These are phyloP conservation scores for Coccomyxa sp. DNA, from an alignment of 139 green algal genomes.

Conservation along the genomic window DNA sequence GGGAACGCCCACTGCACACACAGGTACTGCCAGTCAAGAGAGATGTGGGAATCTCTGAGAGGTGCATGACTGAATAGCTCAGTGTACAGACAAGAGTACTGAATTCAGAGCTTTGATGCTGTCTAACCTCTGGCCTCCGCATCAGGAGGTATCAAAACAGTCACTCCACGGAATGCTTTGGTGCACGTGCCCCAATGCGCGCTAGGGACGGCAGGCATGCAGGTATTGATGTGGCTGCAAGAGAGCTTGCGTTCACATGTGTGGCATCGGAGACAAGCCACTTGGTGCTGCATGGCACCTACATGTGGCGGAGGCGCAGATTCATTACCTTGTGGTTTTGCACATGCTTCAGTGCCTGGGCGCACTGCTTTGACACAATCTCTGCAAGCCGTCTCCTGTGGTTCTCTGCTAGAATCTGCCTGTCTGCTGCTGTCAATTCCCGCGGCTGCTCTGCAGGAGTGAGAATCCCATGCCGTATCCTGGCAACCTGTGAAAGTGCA, in stretches of 20 bases:
- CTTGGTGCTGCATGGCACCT: too few species aligned
- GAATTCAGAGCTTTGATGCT: neutral
- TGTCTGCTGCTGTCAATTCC: conserved; percentile 16
- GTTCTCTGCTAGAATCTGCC: conserved; percentile 6
- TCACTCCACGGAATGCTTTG: neutral
- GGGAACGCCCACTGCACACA: conserved; percentile 68
- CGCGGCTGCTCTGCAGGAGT: neutral
- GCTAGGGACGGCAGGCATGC: too few species aligned
- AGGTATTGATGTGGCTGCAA: neutral
- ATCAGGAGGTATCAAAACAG: neutral
- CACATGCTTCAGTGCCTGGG: conserved; percentile 23
- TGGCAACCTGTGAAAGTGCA: too few species aligned
- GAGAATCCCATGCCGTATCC: neutral
- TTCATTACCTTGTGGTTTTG: conserved; percentile 32
- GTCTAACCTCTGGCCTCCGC: neutral
- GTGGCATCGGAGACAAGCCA: neutral
- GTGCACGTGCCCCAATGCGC: neutral
- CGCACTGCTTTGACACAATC: conserved; percentile 29
- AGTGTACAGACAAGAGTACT: neutral
- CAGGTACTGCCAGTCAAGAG: too few species aligned
- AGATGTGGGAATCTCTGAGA: neutral
- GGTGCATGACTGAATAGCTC: neutral
- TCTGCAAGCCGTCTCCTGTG: conserved; percentile 19
- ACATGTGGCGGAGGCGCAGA: neutral
- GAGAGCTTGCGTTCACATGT: neutral